phyloP scores from a whole-genome alignment of 108 stramenopile genomes.

The Discostella pseudostelligera region DNA sequence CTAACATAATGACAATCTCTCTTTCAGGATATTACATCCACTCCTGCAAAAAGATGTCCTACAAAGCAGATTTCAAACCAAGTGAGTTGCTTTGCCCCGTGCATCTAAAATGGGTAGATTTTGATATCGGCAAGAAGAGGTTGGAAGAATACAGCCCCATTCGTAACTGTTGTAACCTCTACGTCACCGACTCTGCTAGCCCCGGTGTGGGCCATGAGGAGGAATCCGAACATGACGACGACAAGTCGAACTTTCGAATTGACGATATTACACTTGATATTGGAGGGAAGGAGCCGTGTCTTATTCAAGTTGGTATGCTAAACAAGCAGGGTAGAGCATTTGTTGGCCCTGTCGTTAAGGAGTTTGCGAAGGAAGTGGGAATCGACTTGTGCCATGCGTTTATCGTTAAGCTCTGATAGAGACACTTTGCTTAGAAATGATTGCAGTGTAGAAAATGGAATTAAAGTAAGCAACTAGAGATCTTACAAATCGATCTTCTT shows the following conservation, averaged over 20 bases:
- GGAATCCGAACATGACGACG: conserved; percentile 2
- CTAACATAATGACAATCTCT: neutral
- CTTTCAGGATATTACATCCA: conserved; percentile 91
- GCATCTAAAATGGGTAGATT: conserved; percentile 77
- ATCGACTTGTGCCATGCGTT: conserved; percentile 46
- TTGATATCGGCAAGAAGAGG: conserved; percentile 55
- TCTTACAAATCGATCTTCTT: conserved; percentile 15
- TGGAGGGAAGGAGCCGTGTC: conserved; percentile 41
- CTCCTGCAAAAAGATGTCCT: conserved; percentile 91
- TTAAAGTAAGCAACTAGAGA: neutral
- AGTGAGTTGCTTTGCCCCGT: conserved; percentile 89
- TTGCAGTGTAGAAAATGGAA: no score
- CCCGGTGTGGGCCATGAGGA: neutral
- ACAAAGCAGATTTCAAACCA: conserved; percentile 97
- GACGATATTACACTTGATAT: conserved; percentile 54
- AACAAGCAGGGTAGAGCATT: conserved; percentile 61
- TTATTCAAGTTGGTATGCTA: conserved; percentile 67
- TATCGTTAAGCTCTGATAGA: conserved; percentile 50
- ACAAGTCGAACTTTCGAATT: conserved; percentile 5
- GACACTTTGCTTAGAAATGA: neutral
- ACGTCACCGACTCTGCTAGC: no score
- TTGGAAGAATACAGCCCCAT: conserved; percentile 53
- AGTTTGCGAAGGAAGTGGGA: conserved; percentile 64
- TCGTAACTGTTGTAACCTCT: conserved; percentile 51
- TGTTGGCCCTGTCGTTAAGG: conserved; percentile 60